Conservation (phyloP, 768 basidiomycete species). For the Tulasnella sp. region DNA sequence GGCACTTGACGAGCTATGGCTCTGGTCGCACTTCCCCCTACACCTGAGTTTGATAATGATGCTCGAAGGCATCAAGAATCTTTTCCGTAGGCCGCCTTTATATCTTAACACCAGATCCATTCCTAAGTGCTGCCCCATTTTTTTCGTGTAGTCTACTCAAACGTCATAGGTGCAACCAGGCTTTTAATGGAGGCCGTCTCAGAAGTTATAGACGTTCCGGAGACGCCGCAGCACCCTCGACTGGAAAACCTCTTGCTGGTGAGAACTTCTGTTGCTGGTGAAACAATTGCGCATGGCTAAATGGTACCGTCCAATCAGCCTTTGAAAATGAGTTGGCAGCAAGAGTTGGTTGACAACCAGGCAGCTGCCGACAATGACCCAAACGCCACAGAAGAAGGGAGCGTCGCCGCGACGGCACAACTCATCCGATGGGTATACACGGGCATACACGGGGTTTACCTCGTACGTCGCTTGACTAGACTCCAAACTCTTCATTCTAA, state of each 20-base stretch:
- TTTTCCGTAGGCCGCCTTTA: not conserved
- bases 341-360: not conserved
- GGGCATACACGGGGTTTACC: not conserved
- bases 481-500: not conserved
- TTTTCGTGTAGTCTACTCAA: not conserved
- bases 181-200: not conserved
- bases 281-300: not conserved
- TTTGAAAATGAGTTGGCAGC: not conserved
- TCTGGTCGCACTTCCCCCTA: not conserved
- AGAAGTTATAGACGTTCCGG: not conserved
- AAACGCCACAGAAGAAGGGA: not conserved
- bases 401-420: not conserved
- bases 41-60: not conserved
- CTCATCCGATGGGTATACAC: not conserved
- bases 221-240: not conserved
- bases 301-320: not conserved
- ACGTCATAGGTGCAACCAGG: not conserved
- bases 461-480: not conserved
- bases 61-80: slow-evolving; percentile 5
- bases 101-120: no score
- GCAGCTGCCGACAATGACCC: not conserved
- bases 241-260: not conserved
- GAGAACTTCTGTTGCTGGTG: not conserved
- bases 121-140: not conserved
- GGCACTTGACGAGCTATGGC: not conserved